Percentiles rank a stretch among this genome's conserved stretches.
These are phyloP conservation scores for Prillingera fragicola DNA, from an alignment of 1,284 basidiomycete species.

Conservation along the genomic window DNA sequence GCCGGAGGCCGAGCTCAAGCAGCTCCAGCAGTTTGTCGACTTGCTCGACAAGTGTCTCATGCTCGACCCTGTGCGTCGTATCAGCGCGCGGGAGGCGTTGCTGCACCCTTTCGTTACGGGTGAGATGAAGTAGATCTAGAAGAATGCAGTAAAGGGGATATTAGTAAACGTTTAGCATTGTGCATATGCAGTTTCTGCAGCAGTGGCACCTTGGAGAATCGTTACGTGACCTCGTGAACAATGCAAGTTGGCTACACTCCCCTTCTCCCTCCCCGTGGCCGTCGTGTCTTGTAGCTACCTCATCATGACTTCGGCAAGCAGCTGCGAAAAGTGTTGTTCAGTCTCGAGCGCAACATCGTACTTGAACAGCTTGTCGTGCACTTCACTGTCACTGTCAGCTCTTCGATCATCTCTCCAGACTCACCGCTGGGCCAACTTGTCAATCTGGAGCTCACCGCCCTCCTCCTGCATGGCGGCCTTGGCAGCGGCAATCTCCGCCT, in stretches of 20 bases:
- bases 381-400: no score
- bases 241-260: no score
- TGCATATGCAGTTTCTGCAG: no score
- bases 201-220: no score
- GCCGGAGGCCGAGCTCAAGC: constrained; percentile 80
- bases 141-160: no score
- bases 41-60: constrained; percentile 84
- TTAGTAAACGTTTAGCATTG: no score
- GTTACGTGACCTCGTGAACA: no score
- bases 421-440: no score
- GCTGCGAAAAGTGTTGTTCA: constrained; percentile 20
- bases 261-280: no score
- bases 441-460: constrained; percentile 50
- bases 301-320: constrained; percentile 3
- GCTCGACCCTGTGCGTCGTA: constrained; percentile 80
- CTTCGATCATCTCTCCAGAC: no score
- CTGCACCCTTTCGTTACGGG: constrained; percentile 70
- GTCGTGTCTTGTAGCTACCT: no score
- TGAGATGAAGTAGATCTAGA: constrained; percentile 2
- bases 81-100: constrained; percentile 82
- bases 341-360: constrained; percentile 28
- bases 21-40: constrained; percentile 80
- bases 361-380: constrained; percentile 27
- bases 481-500: no score
- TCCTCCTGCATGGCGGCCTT: constrained; percentile 19